phyloP scores from a whole-genome alignment of 2,329 filamentous ascomycete species.

The Calonectria fujianensis region DNA sequence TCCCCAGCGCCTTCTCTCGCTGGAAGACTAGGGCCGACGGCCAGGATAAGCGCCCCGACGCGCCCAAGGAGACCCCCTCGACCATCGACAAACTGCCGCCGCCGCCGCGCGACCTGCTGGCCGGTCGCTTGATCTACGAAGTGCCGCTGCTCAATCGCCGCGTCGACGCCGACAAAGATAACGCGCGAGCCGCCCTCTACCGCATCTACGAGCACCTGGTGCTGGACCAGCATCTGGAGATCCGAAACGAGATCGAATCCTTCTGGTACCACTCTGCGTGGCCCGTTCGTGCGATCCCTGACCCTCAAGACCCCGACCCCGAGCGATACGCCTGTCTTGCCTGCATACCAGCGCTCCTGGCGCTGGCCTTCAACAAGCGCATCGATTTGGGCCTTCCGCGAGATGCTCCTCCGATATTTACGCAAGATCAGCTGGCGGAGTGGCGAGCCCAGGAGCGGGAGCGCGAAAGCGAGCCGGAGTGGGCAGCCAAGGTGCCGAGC shows the following conservation, averaged over 20 bases:
- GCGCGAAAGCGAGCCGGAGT: conserved; percentile 39
- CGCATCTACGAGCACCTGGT: conserved; percentile 46
- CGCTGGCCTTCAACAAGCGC: conserved; percentile 43
- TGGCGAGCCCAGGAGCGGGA: conserved; percentile 43
- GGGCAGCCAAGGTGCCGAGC: conserved; percentile 38
- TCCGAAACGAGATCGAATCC: conserved; percentile 46
- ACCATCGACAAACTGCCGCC: neutral
- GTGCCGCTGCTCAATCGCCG: conserved; percentile 41
- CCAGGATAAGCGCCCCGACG: neutral
- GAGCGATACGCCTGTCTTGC: conserved; percentile 50
- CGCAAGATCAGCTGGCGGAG: conserved; percentile 42
- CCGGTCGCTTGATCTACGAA: conserved; percentile 41
- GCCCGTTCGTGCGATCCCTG: conserved; percentile 44
- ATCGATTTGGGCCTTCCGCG: conserved; percentile 46
- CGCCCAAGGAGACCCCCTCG: neutral
- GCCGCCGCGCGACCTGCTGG: conserved; percentile 19
- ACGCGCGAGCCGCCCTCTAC: conserved; percentile 42
- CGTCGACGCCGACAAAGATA: conserved; percentile 31
- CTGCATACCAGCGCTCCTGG: conserved; percentile 45
- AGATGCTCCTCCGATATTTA: conserved; percentile 45
- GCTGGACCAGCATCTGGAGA: conserved; percentile 44
- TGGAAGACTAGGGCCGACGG: neutral
- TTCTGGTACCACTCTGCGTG: conserved; percentile 46
- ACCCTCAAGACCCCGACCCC: conserved; percentile 45
- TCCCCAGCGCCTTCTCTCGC: neutral